Percentiles rank a stretch among this genome's conserved stretches.
phyloP scores from a whole-genome alignment of 495 filamentous ascomycete genomes.

The Xylaria castorea region DNA sequence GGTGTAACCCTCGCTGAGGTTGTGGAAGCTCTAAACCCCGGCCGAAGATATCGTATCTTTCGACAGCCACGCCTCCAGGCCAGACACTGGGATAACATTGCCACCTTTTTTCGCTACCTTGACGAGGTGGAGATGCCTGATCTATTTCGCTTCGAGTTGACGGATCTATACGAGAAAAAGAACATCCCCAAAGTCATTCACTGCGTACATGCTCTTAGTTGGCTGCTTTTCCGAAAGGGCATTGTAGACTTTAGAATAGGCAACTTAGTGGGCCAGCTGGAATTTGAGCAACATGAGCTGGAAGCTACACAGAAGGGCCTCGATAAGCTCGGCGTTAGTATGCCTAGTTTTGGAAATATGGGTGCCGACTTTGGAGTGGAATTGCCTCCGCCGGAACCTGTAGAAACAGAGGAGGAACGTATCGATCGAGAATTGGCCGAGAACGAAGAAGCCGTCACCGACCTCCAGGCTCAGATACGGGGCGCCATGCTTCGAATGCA shows the following conservation, averaged over 20 bases:
- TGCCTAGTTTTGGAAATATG: constrained; percentile 98
- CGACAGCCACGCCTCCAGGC: constrained; percentile 83
- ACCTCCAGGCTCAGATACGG: constrained; percentile 87
- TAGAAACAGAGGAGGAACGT: constrained; percentile 88
- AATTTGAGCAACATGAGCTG: constrained; percentile 97
- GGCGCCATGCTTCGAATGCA: constrained; percentile 79
- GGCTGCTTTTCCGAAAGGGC: constrained; percentile 92
- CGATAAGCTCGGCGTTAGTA: constrained; percentile 90
- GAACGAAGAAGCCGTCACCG: constrained; percentile 70
- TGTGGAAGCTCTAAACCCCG: constrained; percentile 87
- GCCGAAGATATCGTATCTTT: constrained; percentile 80
- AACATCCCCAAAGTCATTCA: constrained; percentile 99
- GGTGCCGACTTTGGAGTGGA: constrained; percentile 93
- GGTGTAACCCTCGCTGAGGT: constrained; percentile 95
- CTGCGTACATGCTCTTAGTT: constrained; percentile 96
- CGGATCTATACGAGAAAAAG: constrained; percentile 99
- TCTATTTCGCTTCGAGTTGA: constrained; percentile 97
- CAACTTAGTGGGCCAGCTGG: constrained; percentile 95
- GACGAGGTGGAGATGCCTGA: constrained; percentile 95
- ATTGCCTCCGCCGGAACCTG: constrained; percentile 63
- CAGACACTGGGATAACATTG: constrained; percentile 97
- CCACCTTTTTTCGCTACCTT: constrained; percentile 89
- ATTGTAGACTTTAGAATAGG: constrained; percentile 95
- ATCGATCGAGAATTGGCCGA: constrained; percentile 84
- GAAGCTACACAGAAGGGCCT: constrained; percentile 96